phyloP scores from a whole-genome alignment of 129 eudicot genomes.

The Lonicera japonica region DNA sequence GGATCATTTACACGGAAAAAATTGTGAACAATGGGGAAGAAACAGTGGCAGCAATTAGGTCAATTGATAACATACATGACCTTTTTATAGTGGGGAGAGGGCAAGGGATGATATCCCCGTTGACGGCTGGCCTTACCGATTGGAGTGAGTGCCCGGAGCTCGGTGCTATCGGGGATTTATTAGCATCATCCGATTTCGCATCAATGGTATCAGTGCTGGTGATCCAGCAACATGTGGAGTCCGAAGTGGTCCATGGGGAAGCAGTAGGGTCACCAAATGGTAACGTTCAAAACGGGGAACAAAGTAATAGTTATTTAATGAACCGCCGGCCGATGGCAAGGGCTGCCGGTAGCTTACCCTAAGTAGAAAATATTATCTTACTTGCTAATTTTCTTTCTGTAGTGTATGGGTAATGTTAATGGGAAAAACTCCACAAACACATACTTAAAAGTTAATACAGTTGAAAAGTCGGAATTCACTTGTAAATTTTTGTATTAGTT shows the following conservation, averaged over 20 bases:
- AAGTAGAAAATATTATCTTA: too few species aligned
- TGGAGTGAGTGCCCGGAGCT: conserved; percentile 98
- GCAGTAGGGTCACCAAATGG: conserved; percentile 38
- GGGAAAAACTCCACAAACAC: too few species aligned
- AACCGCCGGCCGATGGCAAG: not conserved
- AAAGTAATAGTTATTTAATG: not conserved
- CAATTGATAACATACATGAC: conserved; percentile 53
- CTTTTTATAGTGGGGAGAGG: conserved; percentile 83
- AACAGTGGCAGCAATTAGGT: conserved; percentile 59
- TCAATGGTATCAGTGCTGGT: conserved; percentile 65
- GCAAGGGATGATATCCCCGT: conserved; percentile 52
- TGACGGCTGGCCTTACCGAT: conserved; percentile 81
- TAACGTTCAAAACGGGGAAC: conserved; percentile 17
- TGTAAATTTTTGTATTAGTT: too few species aligned
- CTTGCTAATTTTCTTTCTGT: too few species aligned
- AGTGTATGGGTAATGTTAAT: too few species aligned
- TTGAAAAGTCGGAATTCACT: too few species aligned
- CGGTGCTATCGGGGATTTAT: conserved; percentile 78
- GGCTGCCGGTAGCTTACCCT: too few species aligned
- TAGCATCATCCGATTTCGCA: conserved; percentile 82
- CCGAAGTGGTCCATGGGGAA: conserved; percentile 23
- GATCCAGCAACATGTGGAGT: conserved; percentile 62
- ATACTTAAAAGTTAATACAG: too few species aligned
- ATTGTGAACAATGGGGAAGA: conserved; percentile 69
- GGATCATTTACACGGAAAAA: conserved; percentile 35